phyloP scores from a whole-genome alignment of 352 stramenopile species.

The Elongisporangium anandrum region DNA sequence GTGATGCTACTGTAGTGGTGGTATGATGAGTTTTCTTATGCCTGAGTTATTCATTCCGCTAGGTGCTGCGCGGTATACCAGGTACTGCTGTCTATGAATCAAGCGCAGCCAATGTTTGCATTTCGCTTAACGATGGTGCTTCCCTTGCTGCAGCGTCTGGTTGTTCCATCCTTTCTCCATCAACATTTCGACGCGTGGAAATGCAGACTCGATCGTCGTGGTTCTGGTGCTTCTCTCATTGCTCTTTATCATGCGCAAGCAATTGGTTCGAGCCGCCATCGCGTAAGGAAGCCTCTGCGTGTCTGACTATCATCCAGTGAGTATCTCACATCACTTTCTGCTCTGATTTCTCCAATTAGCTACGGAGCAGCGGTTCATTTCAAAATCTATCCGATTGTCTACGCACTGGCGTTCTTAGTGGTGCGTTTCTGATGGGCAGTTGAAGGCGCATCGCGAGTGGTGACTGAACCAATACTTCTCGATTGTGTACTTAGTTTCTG shows the following conservation, averaged over 20 bases:
- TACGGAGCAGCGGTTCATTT: constrained; percentile 97
- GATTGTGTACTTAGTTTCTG: constrained; percentile 42
- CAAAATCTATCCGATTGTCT: constrained; percentile 99
- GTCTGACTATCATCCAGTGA: not conserved
- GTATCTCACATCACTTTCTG: not conserved
- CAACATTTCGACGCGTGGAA: constrained; percentile 99
- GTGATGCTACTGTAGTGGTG: too few relatives aligned
- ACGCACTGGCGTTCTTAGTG: constrained; percentile 87
- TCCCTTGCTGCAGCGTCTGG: constrained; percentile 71
- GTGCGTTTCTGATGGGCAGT: constrained; percentile 21
- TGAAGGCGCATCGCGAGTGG: not conserved
- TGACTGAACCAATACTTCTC: constrained; percentile 1
- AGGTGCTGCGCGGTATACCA: constrained; percentile 64
- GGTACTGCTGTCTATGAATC: constrained; percentile 14
- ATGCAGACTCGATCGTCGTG: constrained; percentile 93
- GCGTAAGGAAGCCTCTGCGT: constrained; percentile 29
- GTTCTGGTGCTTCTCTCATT: constrained; percentile 93
- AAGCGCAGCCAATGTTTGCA: not conserved
- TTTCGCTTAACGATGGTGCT: not conserved
- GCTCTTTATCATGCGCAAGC: constrained; percentile 76
- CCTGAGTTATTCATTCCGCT: not conserved
- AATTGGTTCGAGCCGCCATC: constrained; percentile 63
- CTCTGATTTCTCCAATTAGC: constrained; percentile 22
- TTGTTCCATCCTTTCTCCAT: constrained; percentile 98
- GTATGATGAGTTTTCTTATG: too few relatives aligned